A percentile compares a stretch with the other conserved stretches of the same genome.
Conservation (phyloP, 208 protist species). For the Polymyxa betae region DNA sequence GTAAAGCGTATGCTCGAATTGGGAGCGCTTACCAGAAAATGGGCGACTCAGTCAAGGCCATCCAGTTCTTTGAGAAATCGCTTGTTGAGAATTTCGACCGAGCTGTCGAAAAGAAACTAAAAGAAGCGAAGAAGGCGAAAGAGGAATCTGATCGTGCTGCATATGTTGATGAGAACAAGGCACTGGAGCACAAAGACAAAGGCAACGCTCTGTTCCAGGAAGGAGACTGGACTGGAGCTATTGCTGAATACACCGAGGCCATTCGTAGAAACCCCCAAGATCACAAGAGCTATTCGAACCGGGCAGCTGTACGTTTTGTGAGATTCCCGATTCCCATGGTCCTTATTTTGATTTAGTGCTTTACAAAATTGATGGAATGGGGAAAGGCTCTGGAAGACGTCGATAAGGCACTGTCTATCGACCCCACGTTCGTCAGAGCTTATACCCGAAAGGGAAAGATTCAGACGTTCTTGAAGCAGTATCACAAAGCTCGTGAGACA, state of each 20-base stretch:
- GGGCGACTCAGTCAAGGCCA: background rate
- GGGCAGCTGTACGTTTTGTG: conserved; percentile 53
- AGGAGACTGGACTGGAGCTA: conserved; percentile 53
- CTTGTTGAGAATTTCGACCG: conserved; percentile 18
- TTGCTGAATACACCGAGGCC: conserved; percentile 54
- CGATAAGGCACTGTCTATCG: conserved; percentile 42
- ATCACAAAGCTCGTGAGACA: conserved; percentile 49
- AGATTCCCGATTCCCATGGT: background rate
- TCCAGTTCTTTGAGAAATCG: background rate
- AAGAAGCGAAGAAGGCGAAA: conserved; percentile 8
- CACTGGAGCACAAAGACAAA: conserved; percentile 49
- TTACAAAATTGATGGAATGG: conserved; percentile 57
- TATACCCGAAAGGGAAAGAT: conserved; percentile 57
- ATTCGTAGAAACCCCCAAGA: conserved; percentile 52
- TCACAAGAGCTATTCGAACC: conserved; percentile 38
- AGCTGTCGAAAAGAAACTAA: conserved; percentile 27
- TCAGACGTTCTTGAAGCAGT: conserved; percentile 57
- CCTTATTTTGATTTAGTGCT: conserved; percentile 5
- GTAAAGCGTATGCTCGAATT: conserved; percentile 19
- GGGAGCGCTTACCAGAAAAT: conserved; percentile 39
- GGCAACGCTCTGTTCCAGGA: conserved; percentile 55
- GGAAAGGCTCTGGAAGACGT: conserved; percentile 56
- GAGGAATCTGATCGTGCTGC: background rate
- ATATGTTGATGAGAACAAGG: conserved; percentile 43
- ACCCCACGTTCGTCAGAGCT: conserved; percentile 59